Evolutionary conservation across 2,329 filamentous ascomycete genomes (phyloP).

Genomic region (Colletotrichum orchidophilum): DNA sequence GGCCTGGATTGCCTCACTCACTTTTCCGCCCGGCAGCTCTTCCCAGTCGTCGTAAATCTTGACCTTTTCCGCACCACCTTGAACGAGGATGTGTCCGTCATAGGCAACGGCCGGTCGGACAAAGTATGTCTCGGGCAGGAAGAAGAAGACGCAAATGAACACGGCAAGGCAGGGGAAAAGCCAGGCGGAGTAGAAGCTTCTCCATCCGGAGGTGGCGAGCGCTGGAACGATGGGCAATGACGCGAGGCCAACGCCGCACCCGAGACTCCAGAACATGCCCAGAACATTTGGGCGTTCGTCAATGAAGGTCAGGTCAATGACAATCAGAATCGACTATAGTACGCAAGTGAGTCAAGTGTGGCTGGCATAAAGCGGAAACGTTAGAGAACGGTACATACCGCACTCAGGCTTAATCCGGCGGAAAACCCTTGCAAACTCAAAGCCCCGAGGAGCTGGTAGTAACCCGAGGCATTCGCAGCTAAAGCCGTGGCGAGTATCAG

Average conservation of each 20-base stretch:
- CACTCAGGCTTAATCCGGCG: slow-evolving; percentile 42
- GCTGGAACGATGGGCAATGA: slow-evolving; percentile 41
- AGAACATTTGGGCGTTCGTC: slow-evolving; percentile 46
- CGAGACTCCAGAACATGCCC: slow-evolving; percentile 45
- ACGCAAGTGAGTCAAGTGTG: neutral
- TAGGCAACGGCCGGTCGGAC: slow-evolving; percentile 51
- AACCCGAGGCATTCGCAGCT: slow-evolving; percentile 40
- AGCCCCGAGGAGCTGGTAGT: slow-evolving; percentile 40
- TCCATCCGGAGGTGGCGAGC: slow-evolving; percentile 41
- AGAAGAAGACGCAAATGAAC: slow-evolving; percentile 41
- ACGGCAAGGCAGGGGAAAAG: slow-evolving; percentile 38
- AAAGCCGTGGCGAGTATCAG: slow-evolving; percentile 35
- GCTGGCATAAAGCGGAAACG: neutral
- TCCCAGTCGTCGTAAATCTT: slow-evolving; percentile 47
- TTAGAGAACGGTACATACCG: slow-evolving; percentile 36
- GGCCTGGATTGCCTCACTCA: slow-evolving; percentile 9
- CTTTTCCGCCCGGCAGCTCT: slow-evolving; percentile 26
- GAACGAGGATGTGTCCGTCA: slow-evolving; percentile 49
- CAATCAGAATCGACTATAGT: slow-evolving; percentile 44
- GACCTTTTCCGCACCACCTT: slow-evolving; percentile 49
- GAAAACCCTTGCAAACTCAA: slow-evolving; percentile 45
- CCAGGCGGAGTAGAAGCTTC: slow-evolving; percentile 44
- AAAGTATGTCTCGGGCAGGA: slow-evolving; percentile 51
- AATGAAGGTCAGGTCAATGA: slow-evolving; percentile 51
- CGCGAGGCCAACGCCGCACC: slow-evolving; percentile 39